Evolutionary conservation across 1,139 yeast species (phyloP).

Genomic region (Hyphopichia fennica): DNA sequence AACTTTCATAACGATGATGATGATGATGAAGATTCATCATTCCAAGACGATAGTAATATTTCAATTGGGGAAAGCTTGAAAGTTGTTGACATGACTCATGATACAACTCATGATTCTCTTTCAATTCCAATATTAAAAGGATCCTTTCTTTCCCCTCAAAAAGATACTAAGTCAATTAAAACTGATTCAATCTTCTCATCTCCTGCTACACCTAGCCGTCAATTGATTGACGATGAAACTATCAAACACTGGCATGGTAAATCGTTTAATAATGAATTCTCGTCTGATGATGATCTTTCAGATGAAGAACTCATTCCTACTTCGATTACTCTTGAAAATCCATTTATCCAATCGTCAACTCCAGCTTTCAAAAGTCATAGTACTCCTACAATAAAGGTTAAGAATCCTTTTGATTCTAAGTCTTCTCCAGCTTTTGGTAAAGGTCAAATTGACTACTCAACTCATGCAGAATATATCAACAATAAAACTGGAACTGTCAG

Average conservation of each 20-base stretch:
- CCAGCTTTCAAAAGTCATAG: background rate
- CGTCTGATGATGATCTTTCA: slow-evolving; percentile 33
- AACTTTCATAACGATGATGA: slow-evolving; percentile 17
- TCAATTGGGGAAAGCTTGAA: slow-evolving; percentile 12
- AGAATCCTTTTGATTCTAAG: slow-evolving; percentile 4
- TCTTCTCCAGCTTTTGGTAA: slow-evolving; percentile 2
- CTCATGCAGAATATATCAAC: slow-evolving; percentile 41
- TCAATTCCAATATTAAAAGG: background rate
- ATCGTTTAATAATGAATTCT: slow-evolving; percentile 23
- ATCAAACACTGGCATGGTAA: slow-evolving; percentile 42
- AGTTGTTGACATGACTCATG: background rate
- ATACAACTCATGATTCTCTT: background rate
- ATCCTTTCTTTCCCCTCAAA: slow-evolving; percentile 2
- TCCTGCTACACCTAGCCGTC: slow-evolving; percentile 33
- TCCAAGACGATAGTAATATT: slow-evolving; percentile 3
- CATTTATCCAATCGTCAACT: slow-evolving; percentile 13
- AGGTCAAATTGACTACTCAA: slow-evolving; percentile 26
- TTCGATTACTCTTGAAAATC: slow-evolving; percentile 14
- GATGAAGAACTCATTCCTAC: slow-evolving; percentile 6
- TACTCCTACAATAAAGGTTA: background rate
- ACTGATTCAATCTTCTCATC: background rate
- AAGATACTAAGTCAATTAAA: background rate
- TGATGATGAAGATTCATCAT: slow-evolving; percentile 8
- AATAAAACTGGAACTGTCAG: slow-evolving; percentile 39
- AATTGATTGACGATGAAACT: slow-evolving; percentile 33